These are phyloP conservation scores for Aspergillus sparsus DNA, from an alignment of 495 filamentous ascomycete genomes.

Conservation along the genomic window DNA sequence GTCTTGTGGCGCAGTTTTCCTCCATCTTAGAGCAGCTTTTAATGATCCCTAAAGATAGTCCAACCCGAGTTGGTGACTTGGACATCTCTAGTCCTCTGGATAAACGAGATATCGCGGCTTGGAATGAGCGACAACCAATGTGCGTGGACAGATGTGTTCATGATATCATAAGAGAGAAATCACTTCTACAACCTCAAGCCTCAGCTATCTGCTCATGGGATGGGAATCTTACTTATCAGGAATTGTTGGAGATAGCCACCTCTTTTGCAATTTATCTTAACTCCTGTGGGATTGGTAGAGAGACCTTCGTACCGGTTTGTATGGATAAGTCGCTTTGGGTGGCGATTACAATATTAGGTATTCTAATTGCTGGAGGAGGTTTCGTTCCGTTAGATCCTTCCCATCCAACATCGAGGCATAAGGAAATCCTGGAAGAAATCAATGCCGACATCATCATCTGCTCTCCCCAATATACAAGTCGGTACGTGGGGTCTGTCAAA, in stretches of 20 bases:
- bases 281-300: constrained; percentile 49
- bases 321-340: constrained; percentile 59
- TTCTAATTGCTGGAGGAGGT: constrained; percentile 58
- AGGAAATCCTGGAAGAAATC: constrained; percentile 44
- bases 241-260: constrained; percentile 39
- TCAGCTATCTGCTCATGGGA: constrained; percentile 47
- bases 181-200: constrained; percentile 32
- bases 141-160: constrained; percentile 50
- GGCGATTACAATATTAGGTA: constrained; percentile 51
- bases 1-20: constrained; percentile 35
- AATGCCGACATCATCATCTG: constrained; percentile 43
- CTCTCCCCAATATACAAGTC: constrained; percentile 33
- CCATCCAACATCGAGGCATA: constrained; percentile 51
- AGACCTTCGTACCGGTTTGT: constrained; percentile 56
- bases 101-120: constrained; percentile 34
- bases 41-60: constrained; percentile 29
- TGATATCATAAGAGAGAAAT: constrained; percentile 38
- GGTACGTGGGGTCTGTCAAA: constrained; percentile 32
- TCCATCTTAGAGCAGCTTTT: constrained; percentile 40
- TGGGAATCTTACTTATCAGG: constrained; percentile 43
- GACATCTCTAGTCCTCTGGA: constrained; percentile 39
- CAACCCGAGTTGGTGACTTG: constrained; percentile 32
- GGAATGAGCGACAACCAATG: constrained; percentile 33
- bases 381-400: constrained; percentile 61
- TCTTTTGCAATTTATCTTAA: constrained; percentile 40